phyloP scores from a whole-genome alignment of 108 stramenopile species.

The Pseudonitzschia delicatissima region DNA sequence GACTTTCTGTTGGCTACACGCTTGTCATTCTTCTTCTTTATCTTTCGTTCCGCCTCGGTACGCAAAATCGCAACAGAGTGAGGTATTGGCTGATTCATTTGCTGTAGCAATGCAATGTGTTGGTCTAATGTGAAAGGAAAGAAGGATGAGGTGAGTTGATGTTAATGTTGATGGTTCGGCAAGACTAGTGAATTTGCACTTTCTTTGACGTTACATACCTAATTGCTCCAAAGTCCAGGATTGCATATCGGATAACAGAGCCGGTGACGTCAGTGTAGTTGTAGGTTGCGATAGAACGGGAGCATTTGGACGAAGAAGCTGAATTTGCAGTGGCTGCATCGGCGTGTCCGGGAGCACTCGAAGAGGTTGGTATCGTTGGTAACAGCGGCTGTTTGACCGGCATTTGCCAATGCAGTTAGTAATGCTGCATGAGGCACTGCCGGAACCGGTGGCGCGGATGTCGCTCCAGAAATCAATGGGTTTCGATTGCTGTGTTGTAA shows the following conservation, averaged over 20 bases:
- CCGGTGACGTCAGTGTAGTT: constrained; percentile 6
- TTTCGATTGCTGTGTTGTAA: constrained; percentile 1
- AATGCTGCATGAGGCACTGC: constrained; percentile 5
- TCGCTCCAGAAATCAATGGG: not conserved
- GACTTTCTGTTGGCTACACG: constrained; percentile 86
- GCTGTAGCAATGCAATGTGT: constrained; percentile 54
- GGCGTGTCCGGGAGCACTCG: constrained; percentile 2
- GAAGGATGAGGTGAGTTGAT: not conserved
- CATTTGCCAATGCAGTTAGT: constrained; percentile 13
- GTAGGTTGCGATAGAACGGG: constrained; percentile 12
- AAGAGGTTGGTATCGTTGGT: not conserved
- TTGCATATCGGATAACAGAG: constrained; percentile 36
- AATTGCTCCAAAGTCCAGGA: constrained; percentile 54
- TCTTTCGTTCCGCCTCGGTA: constrained; percentile 62
- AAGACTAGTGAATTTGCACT: not conserved
- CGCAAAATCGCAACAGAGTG: constrained; percentile 64
- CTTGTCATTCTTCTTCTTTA: constrained; percentile 80
- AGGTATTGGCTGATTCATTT: constrained; percentile 62
- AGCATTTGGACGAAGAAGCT: constrained; percentile 10
- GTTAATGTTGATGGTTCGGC: not conserved
- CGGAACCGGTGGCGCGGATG: constrained; percentile 3
- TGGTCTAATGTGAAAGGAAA: constrained; percentile 39
- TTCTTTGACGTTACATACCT: constrained; percentile 38
- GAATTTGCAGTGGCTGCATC: not conserved
- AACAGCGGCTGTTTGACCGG: not conserved